A percentile compares a stretch with the other conserved stretches of the same genome.
Conservation (phyloP, 768 basidiomycete species). For the Termitomyces eurrhizus region DNA sequence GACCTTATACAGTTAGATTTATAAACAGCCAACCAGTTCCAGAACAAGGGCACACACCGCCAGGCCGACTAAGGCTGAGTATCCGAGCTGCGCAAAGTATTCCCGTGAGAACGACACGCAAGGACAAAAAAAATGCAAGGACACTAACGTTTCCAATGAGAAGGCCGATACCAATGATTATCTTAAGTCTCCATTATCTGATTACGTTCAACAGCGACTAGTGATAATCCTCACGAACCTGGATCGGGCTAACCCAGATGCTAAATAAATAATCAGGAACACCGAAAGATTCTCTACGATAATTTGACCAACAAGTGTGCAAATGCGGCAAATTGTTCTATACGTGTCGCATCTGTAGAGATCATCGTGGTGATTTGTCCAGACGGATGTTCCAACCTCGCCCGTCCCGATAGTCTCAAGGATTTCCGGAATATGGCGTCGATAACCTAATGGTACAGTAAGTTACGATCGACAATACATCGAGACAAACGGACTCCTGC, state of each 20-base stretch:
- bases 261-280: constrained; percentile 24
- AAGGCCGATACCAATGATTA: constrained; percentile 57
- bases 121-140: background rate
- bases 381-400: constrained; percentile 53
- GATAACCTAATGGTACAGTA: constrained; percentile 27
- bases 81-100: constrained; percentile 46
- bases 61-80: constrained; percentile 65
- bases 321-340: constrained; percentile 46
- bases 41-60: constrained; percentile 27
- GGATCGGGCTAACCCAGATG: constrained; percentile 59
- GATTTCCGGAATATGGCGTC: constrained; percentile 62
- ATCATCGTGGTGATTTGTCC: constrained; percentile 72
- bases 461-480: background rate
- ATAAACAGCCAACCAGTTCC: background rate
- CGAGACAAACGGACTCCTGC: constrained; percentile 37
- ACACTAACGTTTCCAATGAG: constrained; percentile 52
- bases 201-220: background rate
- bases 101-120: background rate
- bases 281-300: background rate
- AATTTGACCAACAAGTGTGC: constrained; percentile 33
- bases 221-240: constrained; percentile 26
- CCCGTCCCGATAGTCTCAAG: constrained; percentile 57
- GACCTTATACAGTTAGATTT: constrained; percentile 24
- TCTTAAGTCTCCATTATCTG: constrained; percentile 21
- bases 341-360: constrained; percentile 54